Base-by-base conservation (phyloP, 164 flowering plant species). In the Aristolochia contorta region DNA sequence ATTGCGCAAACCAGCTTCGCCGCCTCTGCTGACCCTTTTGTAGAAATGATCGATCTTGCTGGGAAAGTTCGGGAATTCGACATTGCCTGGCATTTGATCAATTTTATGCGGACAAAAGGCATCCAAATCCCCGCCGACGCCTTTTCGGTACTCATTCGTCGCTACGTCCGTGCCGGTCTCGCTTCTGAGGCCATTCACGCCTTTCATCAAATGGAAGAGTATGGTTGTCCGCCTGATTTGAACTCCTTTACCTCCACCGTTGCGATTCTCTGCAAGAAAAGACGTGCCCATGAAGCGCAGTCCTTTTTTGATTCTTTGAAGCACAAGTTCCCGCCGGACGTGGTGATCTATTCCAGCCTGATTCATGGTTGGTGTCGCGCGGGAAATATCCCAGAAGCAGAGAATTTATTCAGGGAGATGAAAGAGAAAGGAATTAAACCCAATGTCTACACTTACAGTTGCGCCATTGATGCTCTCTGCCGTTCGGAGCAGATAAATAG, bases 351-450 rank as follows among this genome's bases (percentile, higher is more conserved):
- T 65, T 84, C 94, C 45, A 86, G 83, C 64, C 76, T 93, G 67
- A 73, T 93, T 33, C 80, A 84, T 64, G 98, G 96, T 0, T 93
- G 98, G 98, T 93, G 89, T 57, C 74, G 96, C 22, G 91, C 91
- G 0, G 83, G 87, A 8, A 60, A 85, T 24, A 82, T 90, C 15
- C 1, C 69, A 0, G 87, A 84, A 69, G 98, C 98, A 0, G 97
- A 90, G 77, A 72, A 80, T 70, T 83, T 93, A 2, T 93, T 93
- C 61, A 4, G 65, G 32, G 94, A 93, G 50, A 93, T 93, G 98
- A 89, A 90, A 68, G 66, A 33, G 25, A 74, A 69, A 1, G 98
- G 85, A 19, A 72, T 86, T 27, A 65, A 76, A 52, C 97, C 97
- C 10, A 90, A 84, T 79, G 98, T 93, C 65, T 81, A 83, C 62